Evolutionary conservation across 139 green algal genomes (phyloP).

Genomic region (Micromonas commoda): DNA sequence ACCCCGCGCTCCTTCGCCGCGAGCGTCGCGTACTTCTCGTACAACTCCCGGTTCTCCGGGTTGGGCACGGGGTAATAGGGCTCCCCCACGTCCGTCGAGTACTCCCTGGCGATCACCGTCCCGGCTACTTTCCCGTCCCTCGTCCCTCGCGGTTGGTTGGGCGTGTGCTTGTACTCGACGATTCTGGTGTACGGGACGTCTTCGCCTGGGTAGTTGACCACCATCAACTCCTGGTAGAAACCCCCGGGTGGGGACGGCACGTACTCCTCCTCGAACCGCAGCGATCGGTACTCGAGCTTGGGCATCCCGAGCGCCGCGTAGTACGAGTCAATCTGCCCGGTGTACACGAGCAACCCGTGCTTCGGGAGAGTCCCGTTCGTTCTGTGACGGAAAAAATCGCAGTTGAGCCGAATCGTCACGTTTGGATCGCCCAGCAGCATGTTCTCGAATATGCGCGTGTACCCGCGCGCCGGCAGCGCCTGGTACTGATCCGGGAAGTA

Average conservation of each 20-base stretch:
- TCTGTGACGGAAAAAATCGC: slow-evolving; percentile 26
- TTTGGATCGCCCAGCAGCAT: slow-evolving; percentile 24
- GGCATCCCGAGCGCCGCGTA: slow-evolving; percentile 24
- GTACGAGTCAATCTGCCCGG: slow-evolving; percentile 31
- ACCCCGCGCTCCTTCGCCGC: slow-evolving; percentile 20
- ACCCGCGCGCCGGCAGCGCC: slow-evolving; percentile 23
- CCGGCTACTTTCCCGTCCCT: background rate
- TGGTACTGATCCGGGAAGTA: slow-evolving; percentile 29
- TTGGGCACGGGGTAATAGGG: slow-evolving; percentile 36
- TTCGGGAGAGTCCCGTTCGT: background rate
- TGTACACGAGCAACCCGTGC: slow-evolving; percentile 24
- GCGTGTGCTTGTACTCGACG: slow-evolving; percentile 33
- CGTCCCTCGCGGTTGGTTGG: slow-evolving; percentile 17
- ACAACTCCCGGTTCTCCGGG: slow-evolving; percentile 24
- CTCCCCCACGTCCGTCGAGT: slow-evolving; percentile 18
- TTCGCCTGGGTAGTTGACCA: slow-evolving; percentile 27
- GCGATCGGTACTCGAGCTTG: slow-evolving; percentile 31
- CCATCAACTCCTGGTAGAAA: slow-evolving; percentile 16
- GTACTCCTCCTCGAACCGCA: slow-evolving; percentile 25
- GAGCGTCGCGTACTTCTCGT: slow-evolving; percentile 30
- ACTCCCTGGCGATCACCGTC: slow-evolving; percentile 26
- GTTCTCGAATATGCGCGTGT: slow-evolving; percentile 35
- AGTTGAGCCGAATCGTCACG: slow-evolving; percentile 19
- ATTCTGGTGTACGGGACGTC: slow-evolving; percentile 28
- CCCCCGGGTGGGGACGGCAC: background rate